A percentile compares a stretch with the other conserved stretches of the same genome.
phyloP scores from a whole-genome alignment of 208 protist species.

The Acanthamoeba culbertsoni region DNA sequence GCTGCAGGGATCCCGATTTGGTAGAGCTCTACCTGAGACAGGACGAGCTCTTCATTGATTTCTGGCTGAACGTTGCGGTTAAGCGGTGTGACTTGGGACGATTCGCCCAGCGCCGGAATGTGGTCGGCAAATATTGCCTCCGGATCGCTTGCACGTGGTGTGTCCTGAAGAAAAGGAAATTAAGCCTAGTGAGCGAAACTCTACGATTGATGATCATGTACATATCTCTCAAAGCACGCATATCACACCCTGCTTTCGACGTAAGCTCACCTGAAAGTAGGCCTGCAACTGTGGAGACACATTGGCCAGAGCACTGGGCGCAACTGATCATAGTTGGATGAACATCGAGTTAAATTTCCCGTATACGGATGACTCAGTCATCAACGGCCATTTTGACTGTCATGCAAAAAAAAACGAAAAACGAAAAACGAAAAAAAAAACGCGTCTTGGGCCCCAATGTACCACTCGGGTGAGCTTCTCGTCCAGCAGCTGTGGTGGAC shows the following conservation, averaged over 20 bases:
- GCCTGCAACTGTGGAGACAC: neutral
- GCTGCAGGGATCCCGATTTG: neutral
- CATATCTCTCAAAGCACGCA: too few relatives aligned
- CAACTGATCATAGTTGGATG: too few relatives aligned
- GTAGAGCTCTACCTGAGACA: neutral
- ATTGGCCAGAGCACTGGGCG: neutral
- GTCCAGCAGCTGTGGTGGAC: neutral
- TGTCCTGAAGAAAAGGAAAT: neutral
- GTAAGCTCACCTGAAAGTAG: neutral
- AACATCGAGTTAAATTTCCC: too few relatives aligned
- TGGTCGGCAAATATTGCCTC: conserved; percentile 13
- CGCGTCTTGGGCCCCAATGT: neutral
- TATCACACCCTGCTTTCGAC: too few relatives aligned
- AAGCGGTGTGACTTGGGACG: neutral
- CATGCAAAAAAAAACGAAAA: too few relatives aligned
- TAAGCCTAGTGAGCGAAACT: neutral
- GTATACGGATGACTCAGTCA: too few relatives aligned
- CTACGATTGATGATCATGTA: too few relatives aligned
- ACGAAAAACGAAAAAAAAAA: too few relatives aligned
- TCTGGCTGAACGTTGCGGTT: conserved; percentile 17
- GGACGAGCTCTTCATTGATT: conserved; percentile 49
- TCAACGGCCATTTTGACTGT: too few relatives aligned
- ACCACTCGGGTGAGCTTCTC: neutral
- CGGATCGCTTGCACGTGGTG: neutral
- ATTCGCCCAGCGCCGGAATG: neutral